Conservation (phyloP, 2,329 filamentous ascomycete species). For the Neurospora crassa region DNA sequence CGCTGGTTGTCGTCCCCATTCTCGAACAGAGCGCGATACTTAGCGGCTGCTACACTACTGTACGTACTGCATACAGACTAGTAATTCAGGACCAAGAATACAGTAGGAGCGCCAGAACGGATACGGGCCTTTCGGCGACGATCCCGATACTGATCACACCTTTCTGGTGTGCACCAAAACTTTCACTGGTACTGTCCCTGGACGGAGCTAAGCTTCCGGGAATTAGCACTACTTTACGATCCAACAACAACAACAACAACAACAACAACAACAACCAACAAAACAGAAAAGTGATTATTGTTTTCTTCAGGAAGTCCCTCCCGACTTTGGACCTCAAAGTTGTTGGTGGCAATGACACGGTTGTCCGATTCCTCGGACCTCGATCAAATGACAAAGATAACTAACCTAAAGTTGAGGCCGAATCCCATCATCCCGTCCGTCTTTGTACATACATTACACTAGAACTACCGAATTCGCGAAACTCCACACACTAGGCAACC, state of each 20-base stretch:
- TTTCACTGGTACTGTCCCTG: neutral
- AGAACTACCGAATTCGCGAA: too few relatives aligned
- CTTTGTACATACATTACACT: neutral
- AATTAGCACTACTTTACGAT: too few relatives aligned
- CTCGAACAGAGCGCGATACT: too few relatives aligned
- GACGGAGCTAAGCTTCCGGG: neutral
- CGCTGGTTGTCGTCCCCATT: too few relatives aligned
- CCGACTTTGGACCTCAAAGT: neutral
- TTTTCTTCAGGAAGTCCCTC: neutral
- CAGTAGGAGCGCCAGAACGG: neutral
- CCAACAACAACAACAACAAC: neutral
- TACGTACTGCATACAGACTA: too few relatives aligned
- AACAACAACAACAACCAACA: neutral
- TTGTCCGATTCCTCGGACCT: neutral
- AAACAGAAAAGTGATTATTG: too few relatives aligned
- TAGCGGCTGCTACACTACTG: too few relatives aligned
- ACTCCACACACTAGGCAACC: neutral
- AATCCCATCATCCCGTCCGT: neutral
- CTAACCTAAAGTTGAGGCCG: too few relatives aligned
- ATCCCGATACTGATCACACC: neutral
- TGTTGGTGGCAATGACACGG: neutral
- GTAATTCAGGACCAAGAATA: neutral
- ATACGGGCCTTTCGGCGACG: neutral
- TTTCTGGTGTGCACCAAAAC: neutral
- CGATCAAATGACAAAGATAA: too few relatives aligned